These are phyloP conservation scores for Chalaropsis thielavioides DNA, from an alignment of 2,329 filamentous ascomycete species.

Conservation along the genomic window DNA sequence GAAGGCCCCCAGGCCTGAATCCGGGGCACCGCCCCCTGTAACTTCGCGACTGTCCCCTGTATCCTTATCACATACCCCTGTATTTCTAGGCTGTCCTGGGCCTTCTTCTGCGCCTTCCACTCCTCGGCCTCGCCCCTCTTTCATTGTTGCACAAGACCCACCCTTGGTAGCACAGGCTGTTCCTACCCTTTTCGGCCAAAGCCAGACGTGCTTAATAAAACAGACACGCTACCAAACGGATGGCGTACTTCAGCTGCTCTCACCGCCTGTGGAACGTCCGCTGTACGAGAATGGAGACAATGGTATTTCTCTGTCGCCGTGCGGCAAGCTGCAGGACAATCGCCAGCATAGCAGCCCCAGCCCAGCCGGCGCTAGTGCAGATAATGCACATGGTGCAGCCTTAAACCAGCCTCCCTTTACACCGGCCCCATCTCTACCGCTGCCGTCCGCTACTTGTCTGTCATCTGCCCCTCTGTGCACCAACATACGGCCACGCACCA, in stretches of 20 bases:
- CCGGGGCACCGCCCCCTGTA: background rate
- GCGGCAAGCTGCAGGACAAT: background rate
- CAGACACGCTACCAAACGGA: background rate
- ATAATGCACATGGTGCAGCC: background rate
- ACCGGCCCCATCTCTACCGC: background rate
- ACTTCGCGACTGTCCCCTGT: background rate
- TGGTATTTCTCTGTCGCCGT: background rate
- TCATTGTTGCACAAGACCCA: constrained; percentile 1
- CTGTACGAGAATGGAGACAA: background rate
- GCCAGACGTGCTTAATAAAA: constrained; percentile 1
- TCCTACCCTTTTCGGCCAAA: constrained; percentile 5
- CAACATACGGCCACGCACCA: background rate
- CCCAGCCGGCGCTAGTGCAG: background rate
- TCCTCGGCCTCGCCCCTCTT: background rate
- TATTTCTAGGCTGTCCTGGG: background rate
- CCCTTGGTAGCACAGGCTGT: background rate
- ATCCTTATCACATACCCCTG: background rate
- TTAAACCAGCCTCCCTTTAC: background rate
- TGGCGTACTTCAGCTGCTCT: background rate
- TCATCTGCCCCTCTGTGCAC: background rate
- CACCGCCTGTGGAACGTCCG: background rate
- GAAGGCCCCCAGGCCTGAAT: background rate
- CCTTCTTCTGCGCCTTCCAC: background rate
- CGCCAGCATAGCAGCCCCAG: background rate
- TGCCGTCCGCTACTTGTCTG: background rate